Base-by-base conservation (phyloP, 2,329 filamentous ascomycete genomes). In the Neofusicoccum sp. region DNA sequence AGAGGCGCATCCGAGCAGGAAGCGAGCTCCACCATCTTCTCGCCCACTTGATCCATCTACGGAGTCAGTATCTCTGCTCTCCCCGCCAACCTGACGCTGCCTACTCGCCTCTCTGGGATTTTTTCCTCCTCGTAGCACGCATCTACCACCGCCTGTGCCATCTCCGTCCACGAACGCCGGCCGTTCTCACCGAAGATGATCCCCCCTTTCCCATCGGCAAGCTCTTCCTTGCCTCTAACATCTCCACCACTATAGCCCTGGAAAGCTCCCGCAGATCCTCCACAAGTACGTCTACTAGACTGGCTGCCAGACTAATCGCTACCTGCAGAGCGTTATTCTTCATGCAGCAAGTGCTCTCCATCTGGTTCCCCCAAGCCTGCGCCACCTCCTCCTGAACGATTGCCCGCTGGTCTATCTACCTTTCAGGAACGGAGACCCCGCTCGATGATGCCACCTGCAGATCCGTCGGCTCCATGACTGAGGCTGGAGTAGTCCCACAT, bases 241-340 rank as follows among this genome's bases (percentile, higher is more conserved):
- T 48, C 31, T 56, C 56, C n/a, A 37, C 16, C 36, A 63, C 47
- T 11, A 65, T 4, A 22, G 60, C 29, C 31, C 41, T 41, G 36
- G 61, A 63, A 61, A 65, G 16, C 29, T 56, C 61, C n/a, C 28
- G 50, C 61, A 59, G 48, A 28, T 64, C 64, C 43, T 64, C 34
- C 31, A 63, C 64, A 34, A 63, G 59, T 3, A 65, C 59, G 28
- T 65, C n/a, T n/a, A n/a, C n/a, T n/a, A n/a, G n/a, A n/a, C n/a
- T n/a, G n/a, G n/a, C n/a, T n/a, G n/a, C n/a, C n/a, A n/a, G n/a
- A n/a, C n/a, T n/a, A n/a, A n/a, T n/a, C n/a, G n/a, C n/a, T n/a
- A n/a, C n/a, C n/a, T n/a, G n/a, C n/a, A n/a, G n/a, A n/a, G n/a
- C n/a, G n/a, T n/a, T n/a, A n/a, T n/a, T n/a, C n/a, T n/a, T n/a